Base-by-base conservation (phyloP, 768 basidiomycete genomes). In the Mycena vulgaris region DNA sequence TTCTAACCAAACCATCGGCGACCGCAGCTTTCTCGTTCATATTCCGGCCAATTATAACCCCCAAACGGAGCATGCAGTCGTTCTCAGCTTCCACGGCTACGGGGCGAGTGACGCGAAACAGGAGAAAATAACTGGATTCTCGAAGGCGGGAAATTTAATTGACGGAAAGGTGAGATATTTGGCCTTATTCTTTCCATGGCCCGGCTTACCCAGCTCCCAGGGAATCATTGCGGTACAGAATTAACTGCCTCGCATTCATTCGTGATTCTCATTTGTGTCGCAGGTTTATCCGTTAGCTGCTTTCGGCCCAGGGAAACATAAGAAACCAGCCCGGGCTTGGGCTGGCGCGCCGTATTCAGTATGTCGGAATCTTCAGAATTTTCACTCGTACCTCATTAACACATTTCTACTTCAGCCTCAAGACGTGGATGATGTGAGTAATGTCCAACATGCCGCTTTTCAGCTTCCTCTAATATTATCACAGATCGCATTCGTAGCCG, bases 281-380 rank as follows among this genome's bases (percentile, higher is more conserved):
- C 33, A 35, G 39, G 68, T 75, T 35, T 75, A 75, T 64, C 75
- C 75, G 3, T 23, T 60, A 6, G 75, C 53, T 3, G 49, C 39
- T 9, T 74, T 39, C 17, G 73, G 75, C 1, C 72, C 69, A 13
- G 74, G 74, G 10, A 73, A 71, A 33, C 27, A 66, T 51, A 42
- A 57, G 1, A 47, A 69, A n/a, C 33, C 52, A 9, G 45, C 45
- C 9, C 48, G 65, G 1, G 70, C 73, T 2, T 75, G 75, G 75
- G 27, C 31, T 23, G 73, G 73, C 21, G 75, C 75, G 19, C 73
- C 75, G 9, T 75, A 75, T 48, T 66, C 75, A 9, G 69, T 70
- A 53, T 21, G 47, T 57, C 6, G 6, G 37, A n/a, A 23, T 7
- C 16, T 25, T 19, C 17, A 19, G 25, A 17, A 16, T 25, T 21